Evolutionary conservation across 495 filamentous ascomycete genomes (phyloP), one percentile per base, ranked within the genome.

Genomic region (Neurospora sp.): DNA sequence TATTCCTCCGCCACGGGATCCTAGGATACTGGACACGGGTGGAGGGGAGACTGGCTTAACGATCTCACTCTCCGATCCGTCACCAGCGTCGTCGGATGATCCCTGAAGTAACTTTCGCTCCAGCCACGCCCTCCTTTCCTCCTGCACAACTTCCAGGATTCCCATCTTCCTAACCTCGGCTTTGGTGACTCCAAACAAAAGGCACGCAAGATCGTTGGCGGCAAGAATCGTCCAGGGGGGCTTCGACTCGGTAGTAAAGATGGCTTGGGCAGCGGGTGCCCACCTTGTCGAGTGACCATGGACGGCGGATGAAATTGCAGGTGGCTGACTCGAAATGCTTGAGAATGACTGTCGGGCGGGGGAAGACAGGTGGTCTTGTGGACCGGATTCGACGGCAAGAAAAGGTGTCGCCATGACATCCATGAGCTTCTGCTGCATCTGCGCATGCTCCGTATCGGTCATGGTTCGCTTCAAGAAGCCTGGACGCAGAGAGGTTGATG

Each of bases 171-270:
- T 89, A 41, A 99, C 91, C 81, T 99, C 96, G 10, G 93, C 92
- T 78, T 94, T 93, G 6, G 95, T 96, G 38, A 99, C 93, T 44
- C 96, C 96, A 81, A 99, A 98, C 68, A 99, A 88, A 37, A 99
- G 86, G 81, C 96, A 99, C 18, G 96, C 95, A 41, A 99, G 85
- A 80, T 99, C 96, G 78, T 99, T 99, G n/a, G 96, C 96, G 9
- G 95, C 91, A 68, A 97, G 85, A 71, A 99, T 97, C 3, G 95
- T 98, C 92, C 94, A 99, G 5, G 96, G 96, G 11, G 91, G 86
- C 61, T 90, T 86, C 61, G 92, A 87, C 81, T 96, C 92, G 18
- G 96, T 99, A 20, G 95, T 94, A 77, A 99, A 99, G 69, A 99
- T 96, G 46, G 96, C 96, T 82, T 99, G 96, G 20, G 94, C 92